Base-by-base conservation (phyloP, 179 eudicot species). In the Sideroxylon spinosum region DNA sequence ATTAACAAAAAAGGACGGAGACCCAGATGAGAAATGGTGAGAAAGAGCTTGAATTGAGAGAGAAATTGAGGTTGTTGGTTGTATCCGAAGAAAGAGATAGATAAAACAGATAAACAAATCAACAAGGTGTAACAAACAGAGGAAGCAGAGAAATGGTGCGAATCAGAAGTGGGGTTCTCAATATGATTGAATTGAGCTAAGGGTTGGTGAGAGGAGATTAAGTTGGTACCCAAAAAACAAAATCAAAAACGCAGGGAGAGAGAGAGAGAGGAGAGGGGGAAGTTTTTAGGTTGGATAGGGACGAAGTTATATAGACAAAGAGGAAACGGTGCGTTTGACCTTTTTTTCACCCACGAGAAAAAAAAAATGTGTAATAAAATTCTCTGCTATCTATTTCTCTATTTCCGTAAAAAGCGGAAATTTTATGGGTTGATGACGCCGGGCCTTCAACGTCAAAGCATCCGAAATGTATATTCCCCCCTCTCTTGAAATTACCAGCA, bases 251-350 rank as follows among this genome's bases (percentile, higher is more conserved):
- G 46, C 29, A 80, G 64, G 19, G 44, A 23, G 59, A n/a, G 62
- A n/a, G 63, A 49, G 80, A 81, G 75, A 63, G 70, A 50, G 25
- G 48, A 26, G 25, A 29, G 71, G 76, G 82, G 84, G 81, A 72
- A 80, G 80, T 76, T 64, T 68, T 62, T 60, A 77, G 79, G 81
- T 65, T 72, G 83, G 81, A 76, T 28, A 19, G 66, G 74, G 74
- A 65, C 49, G 79, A 77, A 88, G 87, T 84, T 86, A 78, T 84
- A 82, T 88, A 88, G 85, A 48, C 23, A 44, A 80, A 74, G 28
- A 77, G 70, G 78, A 75, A 78, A 73, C 79, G 61, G 79, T 28
- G 65, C 11, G 77, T 86, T 84, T 87, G 81, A 78, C 84, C 28
- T 82, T 75, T 78, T 77, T 28, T 49, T 28, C 44, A 37, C 44